Evolutionary conservation across 352 stramenopile genomes (phyloP), one percentile per base, ranked within the genome.

Genomic region (Globisporangium echinulatum): DNA sequence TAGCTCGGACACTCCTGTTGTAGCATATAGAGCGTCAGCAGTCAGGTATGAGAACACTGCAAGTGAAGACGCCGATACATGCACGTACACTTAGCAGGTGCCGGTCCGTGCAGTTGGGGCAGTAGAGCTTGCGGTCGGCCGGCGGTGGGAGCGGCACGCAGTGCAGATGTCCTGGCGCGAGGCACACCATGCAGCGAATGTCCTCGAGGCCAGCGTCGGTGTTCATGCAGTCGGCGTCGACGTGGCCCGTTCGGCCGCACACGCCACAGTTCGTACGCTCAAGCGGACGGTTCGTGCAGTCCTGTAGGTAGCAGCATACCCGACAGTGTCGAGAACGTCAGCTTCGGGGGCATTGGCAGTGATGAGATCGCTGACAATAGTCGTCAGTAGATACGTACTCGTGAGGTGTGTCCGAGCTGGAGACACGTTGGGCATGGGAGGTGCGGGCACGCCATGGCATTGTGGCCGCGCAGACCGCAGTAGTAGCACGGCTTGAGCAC

Each of bases 171-270:
- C 82, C 82, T 7, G 65, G 51, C 54, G 75, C 58, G 8, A 72
- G 71, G 56, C 84, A 93, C 49, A 93, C 81, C 79, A 93, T 92
- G 67, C 84, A 93, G 40, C 69, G 83, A 51, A 86, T 61, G 38
- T 67, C 63, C 42, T 66, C 47, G 8, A 66, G 25, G 19, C 66
- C 67, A 8, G 36, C 65, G 9, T 60, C 63, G 5, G 65, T 56
- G n/a, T 75, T 74, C 33, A 76, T 54, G 58, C 78, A 88, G 25
- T 76, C 60, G 0, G 75, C 58, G 48, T 71, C 68, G 37, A 68
- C 63, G 52, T 93, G 84, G 40, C 75, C 80, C 2, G 61, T 44
- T n/a, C 78, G 72, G 7, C 84, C 84, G 48, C 84, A 93, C 44
- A 82, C 55, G 11, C 39, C 54, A 46, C 82, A 92, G 38, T 72